Percentiles rank a stretch among this genome's conserved stretches.
Conservation (phyloP, 2,329 filamentous ascomycete genomes). For the Celoporthe dispersa region DNA sequence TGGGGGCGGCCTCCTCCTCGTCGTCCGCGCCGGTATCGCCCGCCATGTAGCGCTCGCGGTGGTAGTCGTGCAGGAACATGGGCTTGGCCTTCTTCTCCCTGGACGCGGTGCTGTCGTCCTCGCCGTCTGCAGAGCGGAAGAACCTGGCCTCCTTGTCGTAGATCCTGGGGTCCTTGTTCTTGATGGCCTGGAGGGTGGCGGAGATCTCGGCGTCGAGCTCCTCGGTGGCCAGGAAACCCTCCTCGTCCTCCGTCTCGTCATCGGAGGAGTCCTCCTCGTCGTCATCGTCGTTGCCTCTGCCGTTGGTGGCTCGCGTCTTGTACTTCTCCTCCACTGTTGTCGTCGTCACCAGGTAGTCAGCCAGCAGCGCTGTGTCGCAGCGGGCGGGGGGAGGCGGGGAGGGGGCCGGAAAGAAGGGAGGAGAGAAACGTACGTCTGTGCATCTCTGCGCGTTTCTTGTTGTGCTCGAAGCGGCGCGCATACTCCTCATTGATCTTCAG, state of each 20-base stretch:
- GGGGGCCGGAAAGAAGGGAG: too few species aligned
- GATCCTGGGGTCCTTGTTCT: conserved; percentile 86
- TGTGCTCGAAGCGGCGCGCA: conserved; percentile 89
- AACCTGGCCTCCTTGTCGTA: conserved; percentile 83
- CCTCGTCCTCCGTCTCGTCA: conserved; percentile 87
- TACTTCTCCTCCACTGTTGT: conserved; percentile 86
- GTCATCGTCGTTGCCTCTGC: conserved; percentile 53
- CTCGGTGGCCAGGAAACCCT: conserved; percentile 83
- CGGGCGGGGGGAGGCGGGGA: background rate
- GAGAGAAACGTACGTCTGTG: conserved; percentile 61
- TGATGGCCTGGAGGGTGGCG: conserved; percentile 84
- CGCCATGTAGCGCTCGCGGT: conserved; percentile 83
- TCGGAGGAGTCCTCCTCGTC: conserved; percentile 69
- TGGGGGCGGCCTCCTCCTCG: conserved; percentile 54
- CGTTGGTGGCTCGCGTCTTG: conserved; percentile 43
- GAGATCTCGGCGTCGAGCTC: conserved; percentile 86
- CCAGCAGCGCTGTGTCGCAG: background rate
- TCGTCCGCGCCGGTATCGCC: conserved; percentile 66
- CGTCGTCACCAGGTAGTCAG: conserved; percentile 7
- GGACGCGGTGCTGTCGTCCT: conserved; percentile 33
- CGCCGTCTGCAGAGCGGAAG: conserved; percentile 69
- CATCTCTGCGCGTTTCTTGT: conserved; percentile 92
- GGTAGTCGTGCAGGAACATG: conserved; percentile 86
- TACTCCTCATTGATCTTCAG: conserved; percentile 92
- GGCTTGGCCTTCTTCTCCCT: conserved; percentile 76